These are phyloP conservation scores for Pseudocercospora crystallina DNA, from an alignment of 2,329 filamentous ascomycete species.

Conservation along the genomic window DNA sequence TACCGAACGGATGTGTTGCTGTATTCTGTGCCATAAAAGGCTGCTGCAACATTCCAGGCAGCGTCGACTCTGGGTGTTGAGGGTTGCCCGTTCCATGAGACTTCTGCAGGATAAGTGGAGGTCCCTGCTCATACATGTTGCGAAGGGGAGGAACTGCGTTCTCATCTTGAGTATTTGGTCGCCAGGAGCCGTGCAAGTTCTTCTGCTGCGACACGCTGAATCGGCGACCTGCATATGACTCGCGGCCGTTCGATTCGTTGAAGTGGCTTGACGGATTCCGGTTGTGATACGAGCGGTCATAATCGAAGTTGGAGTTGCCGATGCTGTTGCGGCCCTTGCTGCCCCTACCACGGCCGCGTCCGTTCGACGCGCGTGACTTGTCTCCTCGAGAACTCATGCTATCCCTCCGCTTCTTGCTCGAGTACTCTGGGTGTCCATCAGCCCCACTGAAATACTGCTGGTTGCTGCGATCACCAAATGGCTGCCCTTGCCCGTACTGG, in stretches of 20 bases:
- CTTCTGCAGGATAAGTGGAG: conserved; percentile 5
- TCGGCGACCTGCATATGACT: not conserved
- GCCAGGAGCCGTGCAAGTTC: conserved; percentile 6
- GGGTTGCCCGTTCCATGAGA: not conserved
- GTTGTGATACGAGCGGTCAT: not conserved
- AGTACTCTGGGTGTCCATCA: conserved; percentile 2
- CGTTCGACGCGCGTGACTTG: not conserved
- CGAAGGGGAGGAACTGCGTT: conserved; percentile 2
- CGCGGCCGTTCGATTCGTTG: not conserved
- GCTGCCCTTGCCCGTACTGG: conserved; percentile 3
- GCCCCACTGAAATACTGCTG: not conserved
- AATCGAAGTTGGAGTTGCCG: conserved; percentile 3
- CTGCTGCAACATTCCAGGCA: no score
- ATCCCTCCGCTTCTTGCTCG: conserved; percentile 9
- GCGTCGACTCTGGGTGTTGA: no score
- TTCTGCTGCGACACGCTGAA: not conserved
- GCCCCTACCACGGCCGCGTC: conserved; percentile 6
- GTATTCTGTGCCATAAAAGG: no score
- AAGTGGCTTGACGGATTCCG: conserved; percentile 9
- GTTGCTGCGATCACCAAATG: conserved; percentile 2
- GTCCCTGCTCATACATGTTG: conserved; percentile 3
- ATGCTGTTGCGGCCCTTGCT: conserved; percentile 11
- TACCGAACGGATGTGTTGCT: no score
- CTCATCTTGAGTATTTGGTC: conserved; percentile 10
- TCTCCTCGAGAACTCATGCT: conserved; percentile 6